Conservation (phyloP, 306 rosid genomes). For the Cotoneaster glaucophyllus region DNA sequence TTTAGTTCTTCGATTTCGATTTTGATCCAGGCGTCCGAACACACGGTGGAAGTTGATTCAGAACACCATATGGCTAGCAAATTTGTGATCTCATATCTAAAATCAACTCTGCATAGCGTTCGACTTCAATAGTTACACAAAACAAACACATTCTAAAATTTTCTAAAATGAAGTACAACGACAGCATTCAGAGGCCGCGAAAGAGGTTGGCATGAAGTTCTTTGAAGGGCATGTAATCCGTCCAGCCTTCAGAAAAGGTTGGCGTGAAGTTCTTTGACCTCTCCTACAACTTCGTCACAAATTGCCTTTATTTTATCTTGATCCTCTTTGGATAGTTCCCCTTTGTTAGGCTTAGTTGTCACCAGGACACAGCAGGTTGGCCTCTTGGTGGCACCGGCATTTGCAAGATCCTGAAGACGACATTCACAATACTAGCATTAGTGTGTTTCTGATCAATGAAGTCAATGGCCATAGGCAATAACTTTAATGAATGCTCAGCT, state of each 20-base stretch:
- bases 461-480: background rate
- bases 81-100: background rate
- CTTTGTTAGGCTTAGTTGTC: constrained; percentile 73
- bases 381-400: constrained; percentile 93
- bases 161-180: constrained; percentile 11
- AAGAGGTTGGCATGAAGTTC: constrained; percentile 37
- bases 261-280: constrained; percentile 46
- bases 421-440: background rate
- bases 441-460: background rate
- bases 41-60: background rate
- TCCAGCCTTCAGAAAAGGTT: constrained; percentile 50
- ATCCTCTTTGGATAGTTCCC: constrained; percentile 52
- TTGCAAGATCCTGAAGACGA: constrained; percentile 73
- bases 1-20: background rate
- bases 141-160: background rate
- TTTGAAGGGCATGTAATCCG: constrained; percentile 5
- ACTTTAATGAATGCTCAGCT: background rate
- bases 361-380: constrained; percentile 95
- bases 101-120: background rate
- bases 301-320: constrained; percentile 73
- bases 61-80: background rate
- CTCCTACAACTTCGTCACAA: constrained; percentile 55
- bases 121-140: constrained; percentile 1
- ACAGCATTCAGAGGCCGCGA: background rate
- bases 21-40: background rate